Base-by-base conservation (phyloP, 75 land plant genomes). In the Picea glauca region DNA sequence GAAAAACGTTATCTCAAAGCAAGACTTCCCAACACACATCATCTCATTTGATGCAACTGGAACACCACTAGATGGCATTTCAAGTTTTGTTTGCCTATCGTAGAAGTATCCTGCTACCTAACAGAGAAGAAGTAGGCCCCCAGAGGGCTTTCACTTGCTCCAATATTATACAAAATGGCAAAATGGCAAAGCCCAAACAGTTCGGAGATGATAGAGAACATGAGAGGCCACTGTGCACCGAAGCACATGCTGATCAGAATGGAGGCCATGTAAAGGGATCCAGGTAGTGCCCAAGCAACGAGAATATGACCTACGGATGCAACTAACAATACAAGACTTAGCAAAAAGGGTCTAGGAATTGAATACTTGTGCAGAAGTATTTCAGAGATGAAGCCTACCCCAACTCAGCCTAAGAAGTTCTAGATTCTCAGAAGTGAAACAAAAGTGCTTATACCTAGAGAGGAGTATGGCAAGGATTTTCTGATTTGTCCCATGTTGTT, bases 1-100 rank as follows among this genome's bases (percentile, higher is more conserved):
- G n/a, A 91, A 1, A 65, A 93, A 91, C 3, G 91, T 77, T 13
- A 74, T 8, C 38, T 78, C 78, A 68, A 78, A 93, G 75, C 91
- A 91, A 38, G 33, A 26, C 59, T 64, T 80, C 0, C 91, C 91
- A 58, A 70, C 33, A 60, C 91, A 90, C 9, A 40, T 85, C 78
- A 90, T 31, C 5, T 78, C 83, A 38, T 78, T 59, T 43, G 5
- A 43, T 62, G 30, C 13, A 26, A 5, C 31, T 21, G 5, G 6
- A 62, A 62, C 30, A 62, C 30, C 64, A 62, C 5, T 62, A 62
- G 30, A 9, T 62, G 8, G 0, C 23, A 12, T 63, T 60, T 60
- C 20, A 20, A 84, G 74, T 9, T 78, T 18, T 0, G 83, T 79
- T 57, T 58, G 72, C 32, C 61, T 76, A 58, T 81, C 83, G 30